These are phyloP conservation scores for Balamuthia mandrillaris DNA, from an alignment of 208 protist species.

Conservation along the genomic window DNA sequence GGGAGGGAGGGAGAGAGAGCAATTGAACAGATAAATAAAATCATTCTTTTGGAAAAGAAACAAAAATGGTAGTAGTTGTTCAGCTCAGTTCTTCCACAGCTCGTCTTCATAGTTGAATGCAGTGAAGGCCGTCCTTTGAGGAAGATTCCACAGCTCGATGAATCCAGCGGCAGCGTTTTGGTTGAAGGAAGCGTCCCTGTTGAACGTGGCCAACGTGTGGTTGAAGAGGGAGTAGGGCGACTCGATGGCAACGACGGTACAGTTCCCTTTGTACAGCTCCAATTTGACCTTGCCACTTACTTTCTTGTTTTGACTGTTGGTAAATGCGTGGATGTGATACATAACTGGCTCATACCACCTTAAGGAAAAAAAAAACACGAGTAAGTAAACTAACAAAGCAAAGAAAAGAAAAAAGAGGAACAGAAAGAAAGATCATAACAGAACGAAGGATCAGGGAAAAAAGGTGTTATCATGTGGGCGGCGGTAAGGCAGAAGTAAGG, in stretches of 20 bases:
- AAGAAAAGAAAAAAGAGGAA: not conserved
- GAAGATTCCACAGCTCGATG: too few species aligned
- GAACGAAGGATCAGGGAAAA: not conserved
- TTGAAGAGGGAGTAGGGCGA: constrained; percentile 16
- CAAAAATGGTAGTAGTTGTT: too few species aligned
- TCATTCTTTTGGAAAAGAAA: too few species aligned
- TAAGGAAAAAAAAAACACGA: not conserved
- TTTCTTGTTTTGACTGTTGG: constrained; percentile 3
- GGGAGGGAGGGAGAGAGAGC: too few species aligned
- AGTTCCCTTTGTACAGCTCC: not conserved
- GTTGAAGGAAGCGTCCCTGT: not conserved
- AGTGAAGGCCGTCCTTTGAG: too few species aligned
- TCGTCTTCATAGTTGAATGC: too few species aligned
- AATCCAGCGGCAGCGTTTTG: too few species aligned
- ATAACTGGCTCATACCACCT: constrained; percentile 42
- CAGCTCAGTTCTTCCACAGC: too few species aligned
- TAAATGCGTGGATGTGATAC: constrained; percentile 50
- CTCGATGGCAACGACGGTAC: not conserved
- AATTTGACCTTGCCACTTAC: not conserved
- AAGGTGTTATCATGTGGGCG: not conserved
- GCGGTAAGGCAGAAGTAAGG: not conserved
- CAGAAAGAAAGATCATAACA: too few species aligned
- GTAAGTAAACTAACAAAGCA: not conserved
- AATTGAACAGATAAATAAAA: too few species aligned
- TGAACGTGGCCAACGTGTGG: not conserved